Percentiles rank a stretch among this genome's conserved stretches.
Conservation (phyloP, 2,329 filamentous ascomycete genomes). For the Pseudogymnoascus sp. region DNA sequence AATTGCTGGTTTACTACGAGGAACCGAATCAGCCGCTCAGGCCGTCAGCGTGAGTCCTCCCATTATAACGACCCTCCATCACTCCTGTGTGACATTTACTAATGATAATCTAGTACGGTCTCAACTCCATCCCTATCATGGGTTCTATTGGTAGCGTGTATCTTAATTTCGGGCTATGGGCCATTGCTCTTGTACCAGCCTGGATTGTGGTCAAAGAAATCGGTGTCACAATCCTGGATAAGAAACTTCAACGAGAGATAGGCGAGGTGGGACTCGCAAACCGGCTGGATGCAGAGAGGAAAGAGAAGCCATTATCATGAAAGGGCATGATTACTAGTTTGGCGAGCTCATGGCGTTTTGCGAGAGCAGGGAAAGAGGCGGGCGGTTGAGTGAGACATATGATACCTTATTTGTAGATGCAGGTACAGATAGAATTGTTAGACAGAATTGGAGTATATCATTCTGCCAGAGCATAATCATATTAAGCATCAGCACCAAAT, state of each 20-base stretch:
- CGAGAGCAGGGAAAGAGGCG: not conserved
- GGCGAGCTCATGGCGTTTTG: not conserved
- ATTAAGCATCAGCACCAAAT: not conserved
- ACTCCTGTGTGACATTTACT: not conserved
- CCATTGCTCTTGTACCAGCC: conserved; percentile 51
- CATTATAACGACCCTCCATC: not conserved
- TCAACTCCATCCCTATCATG: conserved; percentile 54
- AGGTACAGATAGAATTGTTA: not conserved
- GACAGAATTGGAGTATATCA: not conserved
- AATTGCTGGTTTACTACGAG: conserved; percentile 59
- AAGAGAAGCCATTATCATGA: not conserved
- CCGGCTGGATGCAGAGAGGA: not conserved
- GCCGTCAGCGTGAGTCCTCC: conserved; percentile 48
- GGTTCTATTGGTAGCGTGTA: conserved; percentile 60
- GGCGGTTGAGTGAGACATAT: not conserved
- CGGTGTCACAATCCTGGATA: conserved; percentile 22
- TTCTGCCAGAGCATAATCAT: not conserved
- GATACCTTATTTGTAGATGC: not conserved
- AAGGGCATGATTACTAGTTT: not conserved
- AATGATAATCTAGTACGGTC: conserved; percentile 44
- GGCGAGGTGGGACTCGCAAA: not conserved
- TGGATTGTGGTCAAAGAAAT: conserved; percentile 52
- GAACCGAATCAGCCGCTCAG: conserved; percentile 66
- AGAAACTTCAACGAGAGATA: conserved; percentile 21
- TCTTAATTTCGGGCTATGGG: conserved; percentile 65